These are phyloP conservation scores for Vitis rotundifolia DNA, from an alignment of 164 flowering plant genomes.

Conservation along the genomic window DNA sequence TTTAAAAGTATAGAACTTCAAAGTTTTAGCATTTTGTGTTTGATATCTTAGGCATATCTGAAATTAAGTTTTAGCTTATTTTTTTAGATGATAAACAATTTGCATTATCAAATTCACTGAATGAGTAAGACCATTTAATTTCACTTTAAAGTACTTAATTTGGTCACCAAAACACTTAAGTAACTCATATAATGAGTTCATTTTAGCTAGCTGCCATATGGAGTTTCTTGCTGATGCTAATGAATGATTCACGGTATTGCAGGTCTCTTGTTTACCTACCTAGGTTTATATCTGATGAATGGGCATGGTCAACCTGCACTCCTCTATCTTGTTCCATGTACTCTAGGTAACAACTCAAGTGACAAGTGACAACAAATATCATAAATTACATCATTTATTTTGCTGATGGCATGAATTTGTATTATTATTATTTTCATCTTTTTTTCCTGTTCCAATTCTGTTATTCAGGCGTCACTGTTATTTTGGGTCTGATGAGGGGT, in stretches of 20 bases:
- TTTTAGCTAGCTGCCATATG: background rate
- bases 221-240: background rate
- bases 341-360: conserved; percentile 53
- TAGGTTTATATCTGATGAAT: conserved; percentile 72
- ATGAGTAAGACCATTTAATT: too few relatives aligned
- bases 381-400: too few relatives aligned
- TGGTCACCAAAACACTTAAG: too few relatives aligned
- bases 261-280: conserved; percentile 74
- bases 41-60: too few relatives aligned
- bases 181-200: background rate
- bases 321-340: conserved; percentile 90
- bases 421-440: background rate
- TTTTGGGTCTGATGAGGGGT: conserved; percentile 65
- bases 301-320: conserved; percentile 92
- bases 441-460: background rate
- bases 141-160: too few relatives aligned
- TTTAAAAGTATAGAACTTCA: too few relatives aligned
- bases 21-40: too few relatives aligned
- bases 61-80: too few relatives aligned
- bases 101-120: too few relatives aligned
- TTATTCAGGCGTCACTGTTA: conserved; percentile 51
- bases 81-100: too few relatives aligned
- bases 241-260: conserved; percentile 15
- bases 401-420: background rate
- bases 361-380: too few relatives aligned